Percentiles rank a stretch among this genome's conserved stretches.
Evolutionary conservation across 1,139 yeast genomes (phyloP).

Genomic region (Tardiomyces blankii): DNA sequence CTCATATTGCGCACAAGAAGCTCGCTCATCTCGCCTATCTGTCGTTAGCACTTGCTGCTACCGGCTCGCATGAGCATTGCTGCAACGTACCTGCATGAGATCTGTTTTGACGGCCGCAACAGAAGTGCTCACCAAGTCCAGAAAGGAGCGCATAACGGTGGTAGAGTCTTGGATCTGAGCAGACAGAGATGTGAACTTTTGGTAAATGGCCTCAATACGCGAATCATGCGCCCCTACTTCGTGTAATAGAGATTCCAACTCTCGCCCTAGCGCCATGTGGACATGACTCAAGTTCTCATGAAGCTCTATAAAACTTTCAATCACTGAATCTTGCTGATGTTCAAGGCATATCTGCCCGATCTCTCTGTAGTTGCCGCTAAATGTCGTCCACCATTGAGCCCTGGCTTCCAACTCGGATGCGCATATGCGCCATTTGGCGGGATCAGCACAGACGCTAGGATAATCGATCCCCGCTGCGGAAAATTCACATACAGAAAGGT

Average conservation of each 20-base stretch:
- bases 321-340: slow-evolving; percentile 6
- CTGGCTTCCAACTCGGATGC: slow-evolving; percentile 17
- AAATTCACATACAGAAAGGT: slow-evolving; percentile 25
- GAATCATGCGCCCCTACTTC: not conserved
- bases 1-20: too few species aligned
- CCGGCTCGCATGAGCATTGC: too few species aligned
- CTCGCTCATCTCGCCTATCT: too few species aligned
- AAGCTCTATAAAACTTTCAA: not conserved
- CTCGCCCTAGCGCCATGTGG: not conserved
- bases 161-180: too few species aligned
- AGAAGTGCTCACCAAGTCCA: too few species aligned
- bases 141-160: too few species aligned
- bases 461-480: slow-evolving; percentile 17
- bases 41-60: too few species aligned
- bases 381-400: slow-evolving; percentile 32
- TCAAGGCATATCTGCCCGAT: slow-evolving; percentile 22
- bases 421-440: slow-evolving; percentile 12
- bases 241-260: not conserved
- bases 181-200: too few species aligned
- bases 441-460: slow-evolving; percentile 18
- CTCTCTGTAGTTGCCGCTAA: slow-evolving; percentile 25
- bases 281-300: not conserved
- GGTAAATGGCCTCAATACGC: not conserved
- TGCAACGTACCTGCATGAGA: too few species aligned
- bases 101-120: too few species aligned